Evolutionary conservation across 345 rosid species (phyloP), one percentile per base, ranked within the genome.

Genomic region (Noccaea bulbosa): DNA sequence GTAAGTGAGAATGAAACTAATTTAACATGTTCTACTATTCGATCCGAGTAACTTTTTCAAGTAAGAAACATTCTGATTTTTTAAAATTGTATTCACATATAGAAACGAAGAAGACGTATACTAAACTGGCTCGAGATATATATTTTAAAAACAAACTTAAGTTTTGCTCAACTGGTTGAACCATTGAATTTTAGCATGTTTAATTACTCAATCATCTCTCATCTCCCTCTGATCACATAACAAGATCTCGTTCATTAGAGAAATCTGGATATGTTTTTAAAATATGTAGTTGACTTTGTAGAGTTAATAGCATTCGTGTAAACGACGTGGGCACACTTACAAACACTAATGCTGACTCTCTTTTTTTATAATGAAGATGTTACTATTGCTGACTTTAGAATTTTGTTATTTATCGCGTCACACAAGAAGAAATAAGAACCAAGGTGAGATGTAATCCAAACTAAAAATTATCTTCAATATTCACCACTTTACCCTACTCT

Each of bases 241-340:
- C 32, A 32, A 46, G 68, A 63, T 63, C 55, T 47, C 56, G 17
- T 47, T 47, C 56, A 7, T 47, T 20, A 63, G 39, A 63, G 39
- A 35, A 16, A 6, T 53, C 30, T 61, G 39, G 40, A 50, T 35
- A 35, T 22, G 22, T 20, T 20, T 22, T 37, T n/a, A 62, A 62
- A 9, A 0, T 1, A 57, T 63, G 37, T 54, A 63, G 71, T 73
- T 65, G 77, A 73, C 77, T 56, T 73, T 73, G 12, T 55, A 11
- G 44, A 65, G 17, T 56, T 73, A 56, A 38, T 65, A 56, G 44
- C 60, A 65, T 56, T 64, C 58, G 59, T 65, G 71, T 65, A 38
- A 64, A 72, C 34, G 50, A 72, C 77, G 71, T 65, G 77, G 77
- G 44, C 50, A 40, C 57, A 64, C 38, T 55, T 35, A 62, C 69